Conservation (phyloP, 495 filamentous ascomycete species). For the Cetradonia linearis region DNA sequence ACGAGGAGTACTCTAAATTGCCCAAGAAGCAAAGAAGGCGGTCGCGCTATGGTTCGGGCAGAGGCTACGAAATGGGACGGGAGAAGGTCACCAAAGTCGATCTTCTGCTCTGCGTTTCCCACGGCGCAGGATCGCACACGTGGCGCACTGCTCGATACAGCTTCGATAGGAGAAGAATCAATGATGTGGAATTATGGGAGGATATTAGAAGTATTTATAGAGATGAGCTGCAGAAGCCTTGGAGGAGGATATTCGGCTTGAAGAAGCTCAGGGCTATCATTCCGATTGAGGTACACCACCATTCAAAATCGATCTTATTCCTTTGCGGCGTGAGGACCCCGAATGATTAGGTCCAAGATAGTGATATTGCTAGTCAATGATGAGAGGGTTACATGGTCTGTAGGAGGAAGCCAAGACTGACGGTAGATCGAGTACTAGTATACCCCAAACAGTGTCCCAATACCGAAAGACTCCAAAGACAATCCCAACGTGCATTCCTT, state of each 20-base stretch:
- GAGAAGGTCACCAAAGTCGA: conserved; percentile 18
- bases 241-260: conserved; percentile 21
- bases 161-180: conserved; percentile 22
- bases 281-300: conserved; percentile 18
- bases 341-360: background rate
- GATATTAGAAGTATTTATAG: conserved; percentile 20
- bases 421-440: conserved; percentile 11
- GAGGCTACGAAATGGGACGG: conserved; percentile 15
- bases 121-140: conserved; percentile 10
- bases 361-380: background rate
- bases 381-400: background rate
- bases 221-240: conserved; percentile 18
- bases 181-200: conserved; percentile 24
- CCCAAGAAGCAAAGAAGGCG: conserved; percentile 13
- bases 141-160: conserved; percentile 18
- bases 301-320: background rate
- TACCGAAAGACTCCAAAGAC: conserved; percentile 17
- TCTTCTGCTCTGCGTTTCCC: conserved; percentile 22
- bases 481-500: conserved; percentile 20
- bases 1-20: conserved; percentile 11
- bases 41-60: conserved; percentile 5
- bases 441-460: conserved; percentile 21
- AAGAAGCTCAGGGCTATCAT: conserved; percentile 21
- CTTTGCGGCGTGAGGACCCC: background rate
- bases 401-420: conserved; percentile 1